Evolutionary conservation across 176 grass and related monocot species (phyloP).

Genomic region (Tuctoria greenei): DNA sequence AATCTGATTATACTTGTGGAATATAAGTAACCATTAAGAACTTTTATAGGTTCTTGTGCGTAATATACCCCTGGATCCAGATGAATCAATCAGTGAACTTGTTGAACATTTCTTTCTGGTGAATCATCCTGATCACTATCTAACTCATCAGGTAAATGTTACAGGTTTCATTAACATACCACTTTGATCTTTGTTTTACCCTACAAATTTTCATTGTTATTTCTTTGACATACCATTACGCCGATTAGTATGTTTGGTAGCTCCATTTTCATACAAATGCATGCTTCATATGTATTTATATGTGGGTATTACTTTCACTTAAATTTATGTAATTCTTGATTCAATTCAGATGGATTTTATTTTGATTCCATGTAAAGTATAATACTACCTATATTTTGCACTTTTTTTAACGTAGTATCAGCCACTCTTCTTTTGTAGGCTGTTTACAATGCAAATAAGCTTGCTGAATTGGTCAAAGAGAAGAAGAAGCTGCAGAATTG

Average conservation of each 20-base stretch:
- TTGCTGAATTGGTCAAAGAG: slow-evolving; percentile 83
- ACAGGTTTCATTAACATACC: slow-evolving; percentile 14
- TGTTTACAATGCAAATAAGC: slow-evolving; percentile 94
- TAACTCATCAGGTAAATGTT: slow-evolving; percentile 81
- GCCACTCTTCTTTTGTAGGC: slow-evolving; percentile 44
- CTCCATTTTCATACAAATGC: not conserved
- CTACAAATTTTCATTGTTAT: not conserved
- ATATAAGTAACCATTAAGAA: slow-evolving; percentile 18
- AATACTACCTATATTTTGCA: not conserved
- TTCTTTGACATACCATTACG: not conserved
- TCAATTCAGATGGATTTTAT: slow-evolving; percentile 13
- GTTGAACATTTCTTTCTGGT: slow-evolving; percentile 99
- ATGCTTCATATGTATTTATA: not conserved
- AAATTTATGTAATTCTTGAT: not conserved
- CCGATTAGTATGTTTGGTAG: not conserved
- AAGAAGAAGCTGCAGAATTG: slow-evolving; percentile 90
- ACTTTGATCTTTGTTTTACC: slow-evolving; percentile 30
- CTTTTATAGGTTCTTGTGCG: slow-evolving; percentile 79
- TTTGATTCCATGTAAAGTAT: slow-evolving; percentile 5
- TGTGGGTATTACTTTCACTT: not conserved
- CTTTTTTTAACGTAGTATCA: slow-evolving; percentile 15
- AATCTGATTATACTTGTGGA: slow-evolving; percentile 12
- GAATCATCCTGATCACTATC: slow-evolving; percentile 87
- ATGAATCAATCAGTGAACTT: slow-evolving; percentile 90
- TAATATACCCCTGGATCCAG: slow-evolving; percentile 83